Evolutionary conservation across 768 basidiomycete genomes (phyloP).

Genomic region (Trametes cinnabarina): DNA sequence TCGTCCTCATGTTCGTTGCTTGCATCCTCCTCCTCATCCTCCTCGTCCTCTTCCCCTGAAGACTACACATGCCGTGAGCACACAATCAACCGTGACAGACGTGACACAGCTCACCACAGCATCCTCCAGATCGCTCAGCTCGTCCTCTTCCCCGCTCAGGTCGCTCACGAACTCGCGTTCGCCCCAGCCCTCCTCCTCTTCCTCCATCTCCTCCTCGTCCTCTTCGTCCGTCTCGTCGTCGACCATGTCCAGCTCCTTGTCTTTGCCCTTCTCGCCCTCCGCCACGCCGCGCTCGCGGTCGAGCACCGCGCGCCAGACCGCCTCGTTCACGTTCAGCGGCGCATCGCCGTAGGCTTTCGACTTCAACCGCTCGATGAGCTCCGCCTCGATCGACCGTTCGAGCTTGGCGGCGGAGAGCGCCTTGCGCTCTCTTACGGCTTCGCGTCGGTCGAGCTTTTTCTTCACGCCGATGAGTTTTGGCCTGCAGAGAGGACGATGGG

Average conservation of each 20-base stretch:
- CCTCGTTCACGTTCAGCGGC: conserved; percentile 97
- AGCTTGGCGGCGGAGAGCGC: conserved; percentile 94
- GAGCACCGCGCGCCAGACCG: conserved; percentile 89
- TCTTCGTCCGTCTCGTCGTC: conserved; percentile 58
- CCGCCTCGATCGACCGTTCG: conserved; percentile 93
- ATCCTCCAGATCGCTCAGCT: conserved; percentile 68
- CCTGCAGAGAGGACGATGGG: conserved; percentile 39
- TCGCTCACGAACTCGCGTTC: conserved; percentile 81
- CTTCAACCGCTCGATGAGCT: conserved; percentile 92
- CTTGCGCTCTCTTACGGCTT: conserved; percentile 90
- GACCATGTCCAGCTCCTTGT: conserved; percentile 47
- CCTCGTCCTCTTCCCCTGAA: conserved; percentile 43
- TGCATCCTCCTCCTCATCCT: conserved; percentile 44
- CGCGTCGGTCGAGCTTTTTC: conserved; percentile 94
- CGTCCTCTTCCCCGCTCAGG: conserved; percentile 64
- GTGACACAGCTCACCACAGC: conserved; percentile 47
- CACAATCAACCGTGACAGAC: neutral
- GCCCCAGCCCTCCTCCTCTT: conserved; percentile 55
- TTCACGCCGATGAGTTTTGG: conserved; percentile 93
- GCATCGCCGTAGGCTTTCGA: conserved; percentile 97
- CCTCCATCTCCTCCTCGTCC: conserved; percentile 55
- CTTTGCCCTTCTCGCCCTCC: conserved; percentile 39
- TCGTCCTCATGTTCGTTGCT: conserved; percentile 40
- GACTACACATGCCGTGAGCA: neutral
- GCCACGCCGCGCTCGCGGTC: conserved; percentile 65